phyloP scores from a whole-genome alignment of 1,284 basidiomycete species.

The Vanrija sp. region DNA sequence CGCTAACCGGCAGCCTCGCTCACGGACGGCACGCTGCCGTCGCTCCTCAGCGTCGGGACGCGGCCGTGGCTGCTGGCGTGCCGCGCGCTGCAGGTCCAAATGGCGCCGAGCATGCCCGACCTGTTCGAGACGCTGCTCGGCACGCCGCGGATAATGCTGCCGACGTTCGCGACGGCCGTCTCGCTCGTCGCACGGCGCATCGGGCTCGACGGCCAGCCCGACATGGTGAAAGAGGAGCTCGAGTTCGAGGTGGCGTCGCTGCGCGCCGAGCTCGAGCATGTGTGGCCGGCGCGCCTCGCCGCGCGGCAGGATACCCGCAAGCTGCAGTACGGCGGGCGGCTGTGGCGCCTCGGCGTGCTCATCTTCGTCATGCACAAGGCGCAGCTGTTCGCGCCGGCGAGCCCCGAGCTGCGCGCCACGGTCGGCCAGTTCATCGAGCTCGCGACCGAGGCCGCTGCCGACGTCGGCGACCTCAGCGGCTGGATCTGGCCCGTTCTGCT shows the following conservation, averaged over 20 bases:
- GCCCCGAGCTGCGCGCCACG: not conserved
- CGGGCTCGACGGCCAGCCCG: not conserved
- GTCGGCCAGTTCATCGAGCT: conserved; percentile 2
- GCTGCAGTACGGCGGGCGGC: conserved; percentile 5
- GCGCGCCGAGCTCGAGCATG: conserved; percentile 4
- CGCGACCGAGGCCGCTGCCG: not conserved
- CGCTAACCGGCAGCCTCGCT: not conserved
- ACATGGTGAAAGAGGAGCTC: conserved; percentile 5
- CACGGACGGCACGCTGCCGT: not conserved
- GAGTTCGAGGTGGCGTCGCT: conserved; percentile 3
- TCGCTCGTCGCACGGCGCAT: not conserved
- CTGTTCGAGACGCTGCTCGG: conserved; percentile 5
- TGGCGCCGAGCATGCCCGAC: conserved; percentile 1
- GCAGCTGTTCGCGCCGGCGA: not conserved
- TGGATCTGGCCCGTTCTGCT: conserved; percentile 6
- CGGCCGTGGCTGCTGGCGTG: conserved; percentile 3
- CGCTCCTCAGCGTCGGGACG: not conserved
- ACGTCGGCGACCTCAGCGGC: conserved; percentile 4
- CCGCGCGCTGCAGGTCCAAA: conserved; percentile 7
- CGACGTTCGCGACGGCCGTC: conserved; percentile 1
- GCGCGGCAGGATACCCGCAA: not conserved
- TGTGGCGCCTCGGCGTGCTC: conserved; percentile 5
- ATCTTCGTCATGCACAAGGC: conserved; percentile 2
- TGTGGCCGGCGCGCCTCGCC: conserved; percentile 5
- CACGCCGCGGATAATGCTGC: conserved; percentile 3